phyloP scores from a whole-genome alignment of 2,329 filamentous ascomycete genomes.

The Pezicula rhizophila region DNA sequence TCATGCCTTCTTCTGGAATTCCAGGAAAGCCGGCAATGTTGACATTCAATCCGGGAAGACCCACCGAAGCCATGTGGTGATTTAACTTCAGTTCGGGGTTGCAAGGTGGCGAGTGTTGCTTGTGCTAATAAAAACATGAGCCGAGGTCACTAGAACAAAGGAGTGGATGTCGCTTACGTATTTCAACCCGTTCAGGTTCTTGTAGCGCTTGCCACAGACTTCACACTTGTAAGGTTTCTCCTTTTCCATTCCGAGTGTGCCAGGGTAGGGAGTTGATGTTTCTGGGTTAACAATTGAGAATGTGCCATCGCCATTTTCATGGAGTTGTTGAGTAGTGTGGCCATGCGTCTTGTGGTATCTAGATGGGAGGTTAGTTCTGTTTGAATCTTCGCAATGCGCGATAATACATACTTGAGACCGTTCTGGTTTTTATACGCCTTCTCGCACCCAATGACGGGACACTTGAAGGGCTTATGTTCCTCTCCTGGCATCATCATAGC shows the following conservation, averaged over 20 bases:
- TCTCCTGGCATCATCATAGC: constrained; percentile 63
- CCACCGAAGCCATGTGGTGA: constrained; percentile 25
- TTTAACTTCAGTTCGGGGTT: constrained; percentile 69
- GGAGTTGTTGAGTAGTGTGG: constrained; percentile 92
- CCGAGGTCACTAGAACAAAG: constrained; percentile 2
- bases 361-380: constrained; percentile 12
- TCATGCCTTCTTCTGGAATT: constrained; percentile 46
- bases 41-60: constrained; percentile 23
- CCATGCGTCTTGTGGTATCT: constrained; percentile 76
- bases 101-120: constrained; percentile 80
- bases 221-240: constrained; percentile 99
- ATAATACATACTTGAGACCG: constrained; percentile 72
- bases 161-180: constrained; percentile 52
- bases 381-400: not conserved
- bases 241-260: constrained; percentile 98
- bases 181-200: constrained; percentile 97
- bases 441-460: constrained; percentile 95
- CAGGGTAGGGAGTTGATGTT: constrained; percentile 88
- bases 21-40: constrained; percentile 42
- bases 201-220: constrained; percentile 95
- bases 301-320: constrained; percentile 93
- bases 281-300: constrained; percentile 98
- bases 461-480: constrained; percentile 96
- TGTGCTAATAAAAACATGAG: constrained; percentile 48
- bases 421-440: constrained; percentile 99